Base-by-base conservation (phyloP, 371 early-diverging fungal genomes). In the Smittium culicis region DNA sequence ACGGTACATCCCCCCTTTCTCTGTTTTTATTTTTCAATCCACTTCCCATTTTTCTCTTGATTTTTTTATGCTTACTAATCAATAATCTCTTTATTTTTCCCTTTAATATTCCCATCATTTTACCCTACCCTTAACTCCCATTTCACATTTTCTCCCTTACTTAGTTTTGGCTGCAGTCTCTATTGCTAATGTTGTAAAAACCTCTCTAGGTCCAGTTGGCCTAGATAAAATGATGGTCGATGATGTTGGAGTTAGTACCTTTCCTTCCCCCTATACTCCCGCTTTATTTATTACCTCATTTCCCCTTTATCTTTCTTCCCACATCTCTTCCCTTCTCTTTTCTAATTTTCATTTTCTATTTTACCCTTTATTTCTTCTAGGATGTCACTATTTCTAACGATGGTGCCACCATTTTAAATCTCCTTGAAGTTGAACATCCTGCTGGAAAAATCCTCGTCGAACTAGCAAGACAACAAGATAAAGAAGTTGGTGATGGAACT, bases 211-310 rank as follows among this genome's bases (percentile, higher is more conserved):
- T 16, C 99, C 99, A 25, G 96, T 99, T 64, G 99, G 99, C 24
- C 84, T 99, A 66, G 99, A 99, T 83, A 99, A 99, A 82, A 99
- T 99, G 99, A 83, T 99, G 70, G 96, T 99, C 28, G 99, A 99
- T 77, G 96, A 96, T 71, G 94, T 98, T 82, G 99, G 99, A 64
- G 63, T 63, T n/a, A 63, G 63, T 63, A 5, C 3, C 25, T 5
- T 16, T 17, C n/a, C 25, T 16, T n/a, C n/a, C n/a, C n/a, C n/a
- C n/a, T n/a, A n/a, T n/a, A n/a, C n/a, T n/a, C 77, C 86, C n/a
- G 55, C 55, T 14, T 55, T 27, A 54, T 27, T 29, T 14, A 66
- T 17, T 27, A 31, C 28, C 27, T 16, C 20, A 24, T 33, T 64
- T 60, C 8, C 25, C 29, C 5, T 16, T 63, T 63, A 65, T 31